Conservation (phyloP, 805 yeast genomes). For the Saccharomyces cerevisiae region DNA sequence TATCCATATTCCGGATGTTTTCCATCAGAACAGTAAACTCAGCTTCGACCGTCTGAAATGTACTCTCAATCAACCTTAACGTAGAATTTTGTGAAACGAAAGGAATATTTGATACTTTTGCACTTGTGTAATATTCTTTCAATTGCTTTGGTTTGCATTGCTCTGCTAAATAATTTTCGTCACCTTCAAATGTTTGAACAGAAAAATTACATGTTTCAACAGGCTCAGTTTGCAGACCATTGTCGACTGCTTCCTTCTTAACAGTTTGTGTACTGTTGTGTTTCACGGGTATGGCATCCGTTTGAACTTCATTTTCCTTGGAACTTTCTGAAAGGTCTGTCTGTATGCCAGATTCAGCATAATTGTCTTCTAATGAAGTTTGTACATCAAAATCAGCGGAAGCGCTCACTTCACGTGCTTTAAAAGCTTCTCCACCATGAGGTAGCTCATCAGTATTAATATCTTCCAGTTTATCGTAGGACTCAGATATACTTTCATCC, state of each 20-base stretch:
- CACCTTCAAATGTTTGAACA: slow-evolving; percentile 31
- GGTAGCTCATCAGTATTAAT: slow-evolving; percentile 12
- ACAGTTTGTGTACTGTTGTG: background rate
- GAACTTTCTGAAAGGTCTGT: background rate
- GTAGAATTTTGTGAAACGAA: slow-evolving; percentile 10
- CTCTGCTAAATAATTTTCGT: slow-evolving; percentile 27
- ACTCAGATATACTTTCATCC: slow-evolving; percentile 9
- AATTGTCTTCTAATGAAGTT: background rate
- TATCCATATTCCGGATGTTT: slow-evolving; percentile 24
- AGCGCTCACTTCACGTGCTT: background rate
- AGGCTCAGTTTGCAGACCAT: slow-evolving; percentile 17
- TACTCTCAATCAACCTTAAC: slow-evolving; percentile 19
- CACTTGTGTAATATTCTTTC: slow-evolving; percentile 16
- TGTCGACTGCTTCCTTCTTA: background rate
- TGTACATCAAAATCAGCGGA: background rate
- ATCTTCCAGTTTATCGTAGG: slow-evolving; percentile 19
- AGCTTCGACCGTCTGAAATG: slow-evolving; percentile 24
- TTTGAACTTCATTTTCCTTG: background rate
- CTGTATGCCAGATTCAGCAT: background rate
- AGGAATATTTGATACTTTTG: slow-evolving; percentile 9
- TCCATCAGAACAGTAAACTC: slow-evolving; percentile 29
- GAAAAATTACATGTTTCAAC: slow-evolving; percentile 7
- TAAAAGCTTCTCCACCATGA: slow-evolving; percentile 4
- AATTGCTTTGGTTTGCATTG: slow-evolving; percentile 16
- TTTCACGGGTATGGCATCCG: background rate